These are phyloP conservation scores for Fusarium sublunatum DNA, from an alignment of 2,329 filamentous ascomycete genomes.

Conservation along the genomic window DNA sequence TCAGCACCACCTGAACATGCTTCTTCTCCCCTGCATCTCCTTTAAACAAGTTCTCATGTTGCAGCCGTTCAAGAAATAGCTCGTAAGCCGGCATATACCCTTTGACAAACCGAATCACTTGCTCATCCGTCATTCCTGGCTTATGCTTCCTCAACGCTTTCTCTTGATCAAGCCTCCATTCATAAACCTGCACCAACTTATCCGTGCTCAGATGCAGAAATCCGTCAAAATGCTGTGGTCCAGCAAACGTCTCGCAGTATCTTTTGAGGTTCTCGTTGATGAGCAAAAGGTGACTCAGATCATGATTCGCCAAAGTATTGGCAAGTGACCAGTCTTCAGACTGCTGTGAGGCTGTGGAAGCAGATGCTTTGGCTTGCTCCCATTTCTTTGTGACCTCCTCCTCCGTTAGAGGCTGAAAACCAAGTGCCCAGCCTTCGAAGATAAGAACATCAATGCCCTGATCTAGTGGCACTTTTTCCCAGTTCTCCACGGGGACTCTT, in stretches of 20 bases:
- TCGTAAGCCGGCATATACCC: constrained; percentile 46
- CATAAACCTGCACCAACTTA: constrained; percentile 37
- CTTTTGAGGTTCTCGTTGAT: constrained; percentile 42
- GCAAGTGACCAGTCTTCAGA: constrained; percentile 13
- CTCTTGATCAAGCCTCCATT: constrained; percentile 41
- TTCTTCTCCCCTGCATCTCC: constrained; percentile 8
- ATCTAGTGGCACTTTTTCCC: constrained; percentile 28
- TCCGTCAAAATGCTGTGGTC: constrained; percentile 35
- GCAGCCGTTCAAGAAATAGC: constrained; percentile 36
- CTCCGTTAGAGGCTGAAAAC: constrained; percentile 31
- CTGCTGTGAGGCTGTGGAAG: background rate
- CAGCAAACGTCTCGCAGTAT: constrained; percentile 34
- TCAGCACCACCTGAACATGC: constrained; percentile 24
- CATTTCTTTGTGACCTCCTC: constrained; percentile 32
- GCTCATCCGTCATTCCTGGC: constrained; percentile 42
- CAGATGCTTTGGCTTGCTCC: constrained; percentile 20
- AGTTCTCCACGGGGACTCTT: constrained; percentile 28
- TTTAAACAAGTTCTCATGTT: constrained; percentile 33
- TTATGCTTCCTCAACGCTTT: constrained; percentile 33
- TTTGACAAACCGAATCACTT: constrained; percentile 39
- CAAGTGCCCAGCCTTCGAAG: constrained; percentile 45
- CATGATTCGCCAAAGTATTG: constrained; percentile 33
- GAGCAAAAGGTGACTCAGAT: constrained; percentile 29
- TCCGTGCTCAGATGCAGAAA: constrained; percentile 43
- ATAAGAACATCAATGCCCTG: constrained; percentile 39